phyloP scores from a whole-genome alignment of 495 filamentous ascomycete genomes.

The Staphylotrichum tortipilum region DNA sequence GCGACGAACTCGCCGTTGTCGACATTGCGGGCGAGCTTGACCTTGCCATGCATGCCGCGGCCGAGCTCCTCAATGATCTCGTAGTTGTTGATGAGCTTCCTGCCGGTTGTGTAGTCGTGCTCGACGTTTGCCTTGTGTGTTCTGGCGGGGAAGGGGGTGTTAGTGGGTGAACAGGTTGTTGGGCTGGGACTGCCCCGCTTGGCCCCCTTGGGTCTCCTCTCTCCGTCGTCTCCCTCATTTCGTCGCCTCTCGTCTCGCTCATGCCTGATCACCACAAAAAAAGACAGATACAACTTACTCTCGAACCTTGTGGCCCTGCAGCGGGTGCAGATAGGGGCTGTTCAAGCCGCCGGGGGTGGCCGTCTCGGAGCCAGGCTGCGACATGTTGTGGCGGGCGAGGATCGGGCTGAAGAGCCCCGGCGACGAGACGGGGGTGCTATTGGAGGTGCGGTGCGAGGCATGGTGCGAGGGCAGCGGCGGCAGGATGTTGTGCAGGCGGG shows the following conservation, averaged over 20 bases:
- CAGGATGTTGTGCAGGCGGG: constrained; percentile 31
- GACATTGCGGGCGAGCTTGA: constrained; percentile 80
- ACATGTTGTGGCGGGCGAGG: constrained; percentile 32
- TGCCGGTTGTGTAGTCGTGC: constrained; percentile 73
- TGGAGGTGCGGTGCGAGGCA: constrained; percentile 40
- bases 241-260: too few relatives aligned
- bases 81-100: constrained; percentile 95
- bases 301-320: constrained; percentile 55
- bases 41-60: constrained; percentile 91
- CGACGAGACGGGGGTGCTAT: constrained; percentile 59
- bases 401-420: constrained; percentile 57
- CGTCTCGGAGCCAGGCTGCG: constrained; percentile 36
- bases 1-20: constrained; percentile 74
- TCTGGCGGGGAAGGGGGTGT: constrained; percentile 28
- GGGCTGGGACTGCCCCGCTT: too few relatives aligned
- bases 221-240: too few relatives aligned
- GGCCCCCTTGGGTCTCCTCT: neutral
- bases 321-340: constrained; percentile 56
- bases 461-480: constrained; percentile 24
- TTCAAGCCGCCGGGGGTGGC: constrained; percentile 37
- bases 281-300: constrained; percentile 33
- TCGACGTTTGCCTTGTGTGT: constrained; percentile 87
- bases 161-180: neutral
- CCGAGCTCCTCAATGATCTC: constrained; percentile 94
- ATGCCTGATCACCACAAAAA: too few relatives aligned